Base-by-base conservation (phyloP, 352 stramenopile species). In the Salisapilia sapeloensis region DNA sequence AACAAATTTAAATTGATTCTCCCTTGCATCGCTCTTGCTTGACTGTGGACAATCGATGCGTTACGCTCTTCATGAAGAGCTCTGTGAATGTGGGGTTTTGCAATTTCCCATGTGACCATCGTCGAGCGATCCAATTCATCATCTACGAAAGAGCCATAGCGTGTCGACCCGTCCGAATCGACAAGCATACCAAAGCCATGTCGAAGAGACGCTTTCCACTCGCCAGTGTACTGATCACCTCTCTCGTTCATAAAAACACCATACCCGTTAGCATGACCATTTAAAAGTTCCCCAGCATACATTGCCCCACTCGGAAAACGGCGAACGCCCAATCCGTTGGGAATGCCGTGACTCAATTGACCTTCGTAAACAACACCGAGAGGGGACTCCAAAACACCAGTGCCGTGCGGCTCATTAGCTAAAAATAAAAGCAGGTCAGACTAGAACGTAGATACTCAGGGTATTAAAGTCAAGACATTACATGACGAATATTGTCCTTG, bases 181-280 rank as follows among this genome's bases (percentile, higher is more conserved):
- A 76, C n/a, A 7, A 13, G 41, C 26, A 77, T 24, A 2, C 58
- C 64, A 1, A 56, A 7, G 16, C 64, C 64, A 16, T 67, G 38
- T 3, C 62, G 61, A 4, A 45, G 44, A 2, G 46, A 50, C 11
- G 55, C 37, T 13, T 33, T 24, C 58, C 58, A 77, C 11, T 67
- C 42, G 0, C 61, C 64, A 9, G 65, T 24, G 31, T 56, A 67
- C 35, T 54, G 57, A 26, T 53, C 33, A 7, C 53, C 61, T 17
- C 72, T 51, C 11, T 49, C 41, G 18, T 54, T 66, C 1, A 52
- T 39, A 25, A 71, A 54, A 4, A 75, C 44, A 4, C 61, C 64
- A 21, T 67, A 56, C 2, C 61, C 64, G 16, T 33, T 44, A 4
- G 42, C 17, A 13, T 50, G 31, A 1, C 44, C 51, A 10, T 46